Base-by-base conservation (phyloP, 2,329 filamentous ascomycete genomes). In the Colletotrichum liaoningense region DNA sequence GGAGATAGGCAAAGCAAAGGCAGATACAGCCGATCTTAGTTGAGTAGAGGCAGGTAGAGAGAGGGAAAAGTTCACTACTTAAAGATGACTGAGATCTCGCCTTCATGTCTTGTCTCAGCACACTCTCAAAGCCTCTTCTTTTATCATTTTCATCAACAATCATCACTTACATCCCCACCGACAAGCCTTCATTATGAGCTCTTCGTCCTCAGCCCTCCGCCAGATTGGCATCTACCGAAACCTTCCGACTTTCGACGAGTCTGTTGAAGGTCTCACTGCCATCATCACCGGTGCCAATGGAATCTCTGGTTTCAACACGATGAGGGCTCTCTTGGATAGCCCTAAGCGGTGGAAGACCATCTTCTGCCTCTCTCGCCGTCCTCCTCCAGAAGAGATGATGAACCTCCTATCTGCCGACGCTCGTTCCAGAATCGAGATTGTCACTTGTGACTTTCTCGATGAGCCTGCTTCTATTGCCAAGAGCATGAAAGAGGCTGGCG, bases 271-370 rank as follows among this genome's bases (percentile, higher is more conserved):
- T 8, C 58, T 68, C 33, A 59, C 54, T 5, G 69, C 69, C 54
- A 63, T 72, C 12, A 58, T 72, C 16, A 68, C 64, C 1, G 69
- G 69, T 2, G 58, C 69, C 38, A 72, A 68, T 35, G 64, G 64
- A 16, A 72, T 72, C n/a, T 68, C 63, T 30, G 69, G 64, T 4
- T 66, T 63, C 58, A 63, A 68, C 58, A 52, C 57, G 22, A 38
- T 67, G 35, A 24, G 69, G 4, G 69, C 63, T n/a, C 59, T 72
- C 3, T 58, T 63, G 1, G 65, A 69, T 12, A 58, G 38, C 49
- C 69, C 69, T 3, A 8, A 64, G 54, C 58, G 65, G 30, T 72
- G 69, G 65, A 30, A 16, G 28, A 72, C 49, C 12, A 72, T 69
- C 28, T 64, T 54, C 52, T 28, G 16, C 8, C 35, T 72, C 24